Percentiles rank a stretch among this genome's conserved stretches.
Evolutionary conservation across 2,329 filamentous ascomycete genomes (phyloP).

Genomic region (Stromatinia cepivora): DNA sequence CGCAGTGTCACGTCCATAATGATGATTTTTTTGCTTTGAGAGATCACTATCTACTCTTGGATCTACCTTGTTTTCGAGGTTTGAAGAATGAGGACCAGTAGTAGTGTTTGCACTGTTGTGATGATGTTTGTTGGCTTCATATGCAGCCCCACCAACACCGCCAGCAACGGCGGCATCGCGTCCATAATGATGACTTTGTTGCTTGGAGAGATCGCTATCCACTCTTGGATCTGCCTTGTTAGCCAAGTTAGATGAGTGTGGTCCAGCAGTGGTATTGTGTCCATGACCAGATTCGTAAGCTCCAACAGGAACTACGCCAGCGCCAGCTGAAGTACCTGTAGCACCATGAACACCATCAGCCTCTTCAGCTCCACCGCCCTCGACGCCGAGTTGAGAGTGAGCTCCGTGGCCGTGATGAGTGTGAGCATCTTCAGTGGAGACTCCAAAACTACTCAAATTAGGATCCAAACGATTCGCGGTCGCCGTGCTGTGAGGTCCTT

Average conservation of each 20-base stretch:
- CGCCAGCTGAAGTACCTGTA: constrained; percentile 25
- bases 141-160: constrained; percentile 25
- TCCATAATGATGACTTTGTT: constrained; percentile 28
- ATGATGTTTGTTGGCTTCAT: constrained; percentile 19
- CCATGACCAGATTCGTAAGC: constrained; percentile 28
- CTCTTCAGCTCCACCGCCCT: constrained; percentile 36
- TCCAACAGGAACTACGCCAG: constrained; percentile 19
- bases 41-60: constrained; percentile 41
- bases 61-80: constrained; percentile 45
- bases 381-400: constrained; percentile 24
- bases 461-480: constrained; percentile 39
- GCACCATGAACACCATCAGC: constrained; percentile 32
- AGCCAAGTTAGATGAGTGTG: constrained; percentile 41
- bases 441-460: constrained; percentile 24
- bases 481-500: constrained; percentile 32
- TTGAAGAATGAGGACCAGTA: constrained; percentile 42
- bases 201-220: constrained; percentile 32
- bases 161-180: constrained; percentile 27
- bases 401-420: constrained; percentile 14
- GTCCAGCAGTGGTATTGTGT: constrained; percentile 39
- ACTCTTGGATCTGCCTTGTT: constrained; percentile 46
- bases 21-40: constrained; percentile 28
- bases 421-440: constrained; percentile 28
- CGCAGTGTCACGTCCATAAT: constrained; percentile 25
- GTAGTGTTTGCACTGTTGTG: constrained; percentile 29